Evolutionary conservation across 2,329 filamentous ascomycete genomes (phyloP).

Genomic region (Juglanconis sp.): DNA sequence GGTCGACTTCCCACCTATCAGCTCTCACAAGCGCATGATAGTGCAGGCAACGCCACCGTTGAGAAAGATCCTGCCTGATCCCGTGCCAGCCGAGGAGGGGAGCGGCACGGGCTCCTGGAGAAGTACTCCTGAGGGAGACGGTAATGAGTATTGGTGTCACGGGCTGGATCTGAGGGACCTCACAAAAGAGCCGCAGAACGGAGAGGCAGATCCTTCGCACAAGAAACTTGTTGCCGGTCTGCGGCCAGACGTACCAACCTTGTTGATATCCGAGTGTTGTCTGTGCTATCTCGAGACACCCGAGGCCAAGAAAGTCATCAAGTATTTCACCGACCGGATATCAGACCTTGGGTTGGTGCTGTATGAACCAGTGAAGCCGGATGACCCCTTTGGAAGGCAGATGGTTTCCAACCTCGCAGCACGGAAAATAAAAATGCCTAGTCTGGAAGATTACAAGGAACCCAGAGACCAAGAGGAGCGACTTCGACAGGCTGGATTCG

Average conservation of each 20-base stretch:
- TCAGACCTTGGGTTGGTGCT: conserved; percentile 59
- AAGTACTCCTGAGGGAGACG: conserved; percentile 33
- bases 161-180: conserved; percentile 69
- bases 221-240: conserved; percentile 8
- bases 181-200: conserved; percentile 20
- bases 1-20: conserved; percentile 79
- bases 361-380: conserved; percentile 84
- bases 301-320: conserved; percentile 61
- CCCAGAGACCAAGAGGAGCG: conserved; percentile 66
- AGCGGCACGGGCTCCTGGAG: conserved; percentile 37
- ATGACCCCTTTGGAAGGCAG: conserved; percentile 83
- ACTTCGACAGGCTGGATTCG: conserved; percentile 65
- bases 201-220: conserved; percentile 18
- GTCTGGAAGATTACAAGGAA: conserved; percentile 68
- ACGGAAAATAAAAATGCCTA: conserved; percentile 80
- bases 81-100: conserved; percentile 17
- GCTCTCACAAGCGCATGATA: conserved; percentile 59
- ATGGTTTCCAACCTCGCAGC: conserved; percentile 89
- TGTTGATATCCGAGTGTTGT: conserved; percentile 93
- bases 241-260: conserved; percentile 65
- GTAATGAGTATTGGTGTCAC: conserved; percentile 53
- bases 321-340: conserved; percentile 58
- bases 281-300: conserved; percentile 77
- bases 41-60: conserved; percentile 46
- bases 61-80: conserved; percentile 35